Base-by-base conservation (phyloP, 73 alveolate species). In the Paraurostyla sp. region DNA sequence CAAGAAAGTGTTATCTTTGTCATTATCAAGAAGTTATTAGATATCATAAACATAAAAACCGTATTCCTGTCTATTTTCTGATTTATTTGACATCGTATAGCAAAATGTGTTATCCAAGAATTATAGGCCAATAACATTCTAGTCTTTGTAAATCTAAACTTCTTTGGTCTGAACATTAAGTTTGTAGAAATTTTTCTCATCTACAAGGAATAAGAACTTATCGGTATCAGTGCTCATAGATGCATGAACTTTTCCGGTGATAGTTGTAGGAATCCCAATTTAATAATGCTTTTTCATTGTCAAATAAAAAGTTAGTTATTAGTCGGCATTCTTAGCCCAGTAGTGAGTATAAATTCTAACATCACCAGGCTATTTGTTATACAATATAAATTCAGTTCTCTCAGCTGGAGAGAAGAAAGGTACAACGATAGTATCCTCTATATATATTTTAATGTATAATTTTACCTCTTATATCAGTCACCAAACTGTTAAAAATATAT, bases 11-110 rank as follows among this genome's bases (percentile, higher is more conserved):
- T 54, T 51, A 32, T 50, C 78, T 42, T 49, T 40, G 23, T 54
- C 78, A 36, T 50, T 30, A 54, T 78, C 78, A 51, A 78, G 63
- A 22, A 78, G 29, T 51, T 50, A 29, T 20, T 50, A 27, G 23
- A 78, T 52, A 35, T 78, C 78, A 29, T 78, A 78, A 23, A 78
- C 69, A 27, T 78, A 78, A 48, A 78, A 54, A 32, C 89, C 89
- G 30, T 25, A n/a, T 11, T 30, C 32, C 4, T 25, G 59, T 51
- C 69, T 46, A 32, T 78, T 78, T 15, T 54, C 4, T 2, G 89
- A 78, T 29, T 51, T 15, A 59, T 78, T 78, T 4, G 62, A 15
- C 78, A 78, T 36, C 0, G 89, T 52, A 41, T 78, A 78, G 41
- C 89, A 78, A 42, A n/a, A 78, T 2, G 63, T 54, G 23, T 50